Evolutionary conservation across 805 yeast genomes (phyloP).

Genomic region (Zygosaccharomyces kombuchaensis): DNA sequence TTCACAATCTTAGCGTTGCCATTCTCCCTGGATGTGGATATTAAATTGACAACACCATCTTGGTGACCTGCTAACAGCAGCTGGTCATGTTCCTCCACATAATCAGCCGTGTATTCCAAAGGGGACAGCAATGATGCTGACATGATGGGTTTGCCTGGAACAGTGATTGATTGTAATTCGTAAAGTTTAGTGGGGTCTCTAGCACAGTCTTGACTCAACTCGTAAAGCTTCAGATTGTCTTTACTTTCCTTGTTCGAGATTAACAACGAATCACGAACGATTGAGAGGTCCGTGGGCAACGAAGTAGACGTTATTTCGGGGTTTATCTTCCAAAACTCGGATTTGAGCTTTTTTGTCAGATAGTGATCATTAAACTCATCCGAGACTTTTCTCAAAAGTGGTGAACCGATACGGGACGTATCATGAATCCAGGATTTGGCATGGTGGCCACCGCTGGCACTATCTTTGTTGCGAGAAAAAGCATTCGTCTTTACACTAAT

Average conservation of each 20-base stretch:
- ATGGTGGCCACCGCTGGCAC: slow-evolving; percentile 4
- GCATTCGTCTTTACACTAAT: slow-evolving; percentile 18
- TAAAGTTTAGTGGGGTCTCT: slow-evolving; percentile 12
- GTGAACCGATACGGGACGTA: slow-evolving; percentile 19
- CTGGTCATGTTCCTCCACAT: slow-evolving; percentile 16
- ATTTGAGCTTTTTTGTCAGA: slow-evolving; percentile 24
- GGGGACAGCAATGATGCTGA: slow-evolving; percentile 15
- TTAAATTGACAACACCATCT: slow-evolving; percentile 68
- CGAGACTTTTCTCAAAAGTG: slow-evolving; percentile 25
- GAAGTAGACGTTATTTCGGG: slow-evolving; percentile 4
- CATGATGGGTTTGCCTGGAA: slow-evolving; percentile 25
- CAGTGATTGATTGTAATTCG: slow-evolving; percentile 23
- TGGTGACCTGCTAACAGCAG: slow-evolving; percentile 65
- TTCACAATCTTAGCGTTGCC: slow-evolving; percentile 69
- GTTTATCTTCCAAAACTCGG: slow-evolving; percentile 25
- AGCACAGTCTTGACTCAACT: slow-evolving; percentile 3
- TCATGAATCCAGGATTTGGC: slow-evolving; percentile 24
- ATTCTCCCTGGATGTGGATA: slow-evolving; percentile 46
- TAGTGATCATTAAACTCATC: slow-evolving; percentile 30
- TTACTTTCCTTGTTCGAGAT: slow-evolving; percentile 15
- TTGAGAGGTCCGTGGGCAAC: slow-evolving; percentile 16
- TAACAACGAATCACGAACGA: slow-evolving; percentile 16
- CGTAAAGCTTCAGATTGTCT: slow-evolving; percentile 22
- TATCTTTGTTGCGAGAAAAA: background rate
- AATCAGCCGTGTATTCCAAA: slow-evolving; percentile 9